Percentiles rank a stretch among this genome's conserved stretches.
Evolutionary conservation across 225 moss, liverwort and hornwort genomes (phyloP).

Genomic region (Antitrichia curtipendula): DNA sequence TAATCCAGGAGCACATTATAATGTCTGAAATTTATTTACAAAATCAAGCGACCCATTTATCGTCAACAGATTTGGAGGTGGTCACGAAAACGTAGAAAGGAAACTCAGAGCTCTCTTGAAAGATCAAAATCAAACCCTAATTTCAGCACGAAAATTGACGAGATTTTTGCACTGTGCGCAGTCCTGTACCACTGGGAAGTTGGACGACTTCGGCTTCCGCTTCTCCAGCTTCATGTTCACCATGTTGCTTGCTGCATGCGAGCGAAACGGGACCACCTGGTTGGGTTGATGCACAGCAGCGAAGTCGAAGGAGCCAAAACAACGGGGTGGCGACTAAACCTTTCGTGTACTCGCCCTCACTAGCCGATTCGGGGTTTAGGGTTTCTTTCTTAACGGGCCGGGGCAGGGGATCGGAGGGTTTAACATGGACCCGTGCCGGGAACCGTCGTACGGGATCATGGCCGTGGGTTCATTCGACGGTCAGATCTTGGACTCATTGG

Average conservation of each 20-base stretch:
- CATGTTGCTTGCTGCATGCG: background rate
- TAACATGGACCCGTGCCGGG: background rate
- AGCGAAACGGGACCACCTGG: background rate
- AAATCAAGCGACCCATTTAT: background rate
- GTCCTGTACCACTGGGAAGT: background rate
- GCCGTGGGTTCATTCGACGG: background rate
- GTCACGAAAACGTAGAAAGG: background rate
- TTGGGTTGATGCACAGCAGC: background rate
- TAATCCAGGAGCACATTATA: background rate
- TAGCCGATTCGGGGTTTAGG: background rate
- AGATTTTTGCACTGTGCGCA: background rate
- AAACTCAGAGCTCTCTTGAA: background rate
- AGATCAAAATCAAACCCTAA: background rate
- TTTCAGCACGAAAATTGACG: background rate
- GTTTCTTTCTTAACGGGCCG: background rate
- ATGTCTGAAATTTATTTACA: background rate
- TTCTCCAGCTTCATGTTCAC: slow-evolving; percentile 4
- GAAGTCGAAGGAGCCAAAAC: background rate
- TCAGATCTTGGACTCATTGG: background rate
- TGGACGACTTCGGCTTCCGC: background rate
- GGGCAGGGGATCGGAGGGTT: background rate
- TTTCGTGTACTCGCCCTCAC: background rate
- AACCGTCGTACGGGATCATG: background rate
- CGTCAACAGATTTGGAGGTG: background rate
- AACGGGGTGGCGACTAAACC: background rate